phyloP scores from a whole-genome alignment of 345 rosid species.

The Acer campestre region DNA sequence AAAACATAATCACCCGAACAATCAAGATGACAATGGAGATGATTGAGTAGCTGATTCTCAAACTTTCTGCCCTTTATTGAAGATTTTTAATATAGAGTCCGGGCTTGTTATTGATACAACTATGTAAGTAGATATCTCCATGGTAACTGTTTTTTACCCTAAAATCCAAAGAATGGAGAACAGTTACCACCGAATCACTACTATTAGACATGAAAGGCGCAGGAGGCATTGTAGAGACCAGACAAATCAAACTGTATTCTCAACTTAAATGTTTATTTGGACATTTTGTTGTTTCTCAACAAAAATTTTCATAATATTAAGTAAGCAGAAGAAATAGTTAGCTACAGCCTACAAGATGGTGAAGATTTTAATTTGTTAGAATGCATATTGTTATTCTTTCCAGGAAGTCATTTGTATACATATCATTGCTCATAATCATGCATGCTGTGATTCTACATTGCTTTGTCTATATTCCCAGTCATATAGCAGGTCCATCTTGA shows the following conservation, averaged over 20 bases:
- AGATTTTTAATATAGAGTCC: slow-evolving; percentile 23
- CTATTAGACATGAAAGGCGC: not conserved
- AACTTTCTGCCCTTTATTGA: not conserved
- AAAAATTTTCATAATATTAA: not conserved
- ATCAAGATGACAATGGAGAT: slow-evolving; percentile 62
- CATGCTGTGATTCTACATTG: not conserved
- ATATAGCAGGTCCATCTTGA: not conserved
- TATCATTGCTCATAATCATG: not conserved
- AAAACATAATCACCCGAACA: slow-evolving; percentile 67
- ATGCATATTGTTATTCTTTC: not conserved
- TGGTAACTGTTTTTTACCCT: not conserved
- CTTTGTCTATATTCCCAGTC: not conserved
- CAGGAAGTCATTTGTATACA: not conserved
- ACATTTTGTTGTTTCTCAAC: no score
- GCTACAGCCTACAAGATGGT: not conserved
- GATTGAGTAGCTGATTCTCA: slow-evolving; percentile 41
- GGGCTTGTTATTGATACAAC: not conserved
- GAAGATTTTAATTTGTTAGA: not conserved
- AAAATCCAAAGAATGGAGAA: not conserved
- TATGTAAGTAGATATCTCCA: not conserved
- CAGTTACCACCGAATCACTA: not conserved
- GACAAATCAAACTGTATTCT: not conserved
- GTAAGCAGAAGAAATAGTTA: not conserved
- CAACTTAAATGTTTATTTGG: not conserved
- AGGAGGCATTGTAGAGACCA: not conserved